phyloP scores from a whole-genome alignment of 768 basidiomycete species.

The Trametes elegans region DNA sequence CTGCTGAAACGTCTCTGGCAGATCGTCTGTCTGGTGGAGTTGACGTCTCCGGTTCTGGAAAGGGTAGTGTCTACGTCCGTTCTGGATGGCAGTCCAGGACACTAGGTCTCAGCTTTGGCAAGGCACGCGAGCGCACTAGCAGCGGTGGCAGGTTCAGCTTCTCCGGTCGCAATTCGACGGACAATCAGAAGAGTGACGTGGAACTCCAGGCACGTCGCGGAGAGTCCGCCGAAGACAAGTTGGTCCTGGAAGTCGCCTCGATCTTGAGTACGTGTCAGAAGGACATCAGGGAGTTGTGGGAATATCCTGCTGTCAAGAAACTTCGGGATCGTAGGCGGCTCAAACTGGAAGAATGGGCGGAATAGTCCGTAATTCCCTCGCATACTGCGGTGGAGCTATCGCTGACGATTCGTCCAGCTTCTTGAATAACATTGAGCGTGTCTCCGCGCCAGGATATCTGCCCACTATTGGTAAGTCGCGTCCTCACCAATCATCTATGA shows the following conservation, averaged over 20 bases:
- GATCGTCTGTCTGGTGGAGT: constrained; percentile 75
- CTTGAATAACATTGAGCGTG: constrained; percentile 67
- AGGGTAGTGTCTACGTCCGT: constrained; percentile 67
- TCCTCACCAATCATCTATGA: background rate
- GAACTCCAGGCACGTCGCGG: constrained; percentile 33
- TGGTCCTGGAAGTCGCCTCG: constrained; percentile 59
- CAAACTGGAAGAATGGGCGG: constrained; percentile 84
- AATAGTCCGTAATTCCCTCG: constrained; percentile 59
- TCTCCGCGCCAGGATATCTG: constrained; percentile 65
- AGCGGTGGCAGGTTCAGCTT: constrained; percentile 30
- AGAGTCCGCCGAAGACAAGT: constrained; percentile 46
- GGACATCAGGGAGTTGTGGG: constrained; percentile 74
- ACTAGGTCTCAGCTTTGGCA: constrained; percentile 35
- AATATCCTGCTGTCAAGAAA: constrained; percentile 64
- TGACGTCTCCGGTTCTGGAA: constrained; percentile 71
- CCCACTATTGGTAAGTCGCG: constrained; percentile 63
- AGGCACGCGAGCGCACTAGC: constrained; percentile 30
- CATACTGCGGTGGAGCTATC: background rate
- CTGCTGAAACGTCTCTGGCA: constrained; percentile 61
- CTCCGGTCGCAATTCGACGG: constrained; percentile 29
- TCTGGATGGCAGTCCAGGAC: constrained; percentile 79
- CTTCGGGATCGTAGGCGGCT: constrained; percentile 67
- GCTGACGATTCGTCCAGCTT: constrained; percentile 49
- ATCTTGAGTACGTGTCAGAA: constrained; percentile 57
- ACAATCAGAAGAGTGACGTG: constrained; percentile 13